Evolutionary conservation across 1,284 basidiomycete genomes (phyloP), one percentile per base, ranked within the genome.

Genomic region (Sparassis latifolia): DNA sequence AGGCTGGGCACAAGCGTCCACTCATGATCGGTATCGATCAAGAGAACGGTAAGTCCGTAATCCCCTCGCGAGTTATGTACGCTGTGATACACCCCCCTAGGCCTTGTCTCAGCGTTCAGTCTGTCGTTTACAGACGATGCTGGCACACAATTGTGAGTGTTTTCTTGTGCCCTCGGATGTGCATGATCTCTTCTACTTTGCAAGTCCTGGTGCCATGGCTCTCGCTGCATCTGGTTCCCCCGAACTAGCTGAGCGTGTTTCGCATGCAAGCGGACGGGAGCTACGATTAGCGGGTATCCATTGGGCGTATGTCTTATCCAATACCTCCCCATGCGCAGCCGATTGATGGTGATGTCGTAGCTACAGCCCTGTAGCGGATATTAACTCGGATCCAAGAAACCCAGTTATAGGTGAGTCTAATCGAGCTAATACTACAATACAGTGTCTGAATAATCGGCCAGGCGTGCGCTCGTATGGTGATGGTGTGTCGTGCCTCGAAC

Each of bases 161-260:
- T 20, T 20, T 20, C 20, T 20, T 20, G 20, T 20, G 20, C 20
- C 20, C 20, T 20, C 20, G 20, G 20, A 20, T 20, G 20, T 20
- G 20, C 20, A 20, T 20, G 20, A 20, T 20, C 20, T 20, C 20
- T 20, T 20, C 20, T 20, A 20, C 20, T 20, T 20, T 20, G 20
- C 12, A 40, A 86, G 84, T 52, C 84, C 85, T 6, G 84, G 84
- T 0, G 83, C 84, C 2, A 87, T 87, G 85, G 79, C 83, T 0
- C 66, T 84, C 1, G 80, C 80, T 3, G 78, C 81, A 3, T 76
- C 79, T 0, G 74, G 73, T 1, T 76, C 76, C 6, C 55, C 67
- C 0, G 69, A 70, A 2, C 59, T 80, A 0, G 76, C 78, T 2
- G 69, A 74, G 44, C 49, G 70, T 10, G 73, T 84, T 1, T 70